Base-by-base conservation (phyloP, 2,329 filamentous ascomycete species). In the Cladosporium oxysporum region DNA sequence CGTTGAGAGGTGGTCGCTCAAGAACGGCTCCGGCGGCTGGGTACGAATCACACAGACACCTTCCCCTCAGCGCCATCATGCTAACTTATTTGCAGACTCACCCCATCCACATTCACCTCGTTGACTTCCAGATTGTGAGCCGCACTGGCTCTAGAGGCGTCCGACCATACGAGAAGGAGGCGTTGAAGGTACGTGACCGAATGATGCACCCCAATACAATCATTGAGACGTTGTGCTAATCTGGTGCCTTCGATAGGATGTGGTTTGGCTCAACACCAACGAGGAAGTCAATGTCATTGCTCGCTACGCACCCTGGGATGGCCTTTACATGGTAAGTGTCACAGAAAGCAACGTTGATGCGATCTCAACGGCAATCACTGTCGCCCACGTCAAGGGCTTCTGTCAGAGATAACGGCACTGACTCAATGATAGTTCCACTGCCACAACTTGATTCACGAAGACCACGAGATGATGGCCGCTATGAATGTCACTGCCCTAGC, bases 121-220 rank as follows among this genome's bases (percentile, higher is more conserved):
- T 88, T 55, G 85, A 88, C 70, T 85, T 88, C 75, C 81, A 83
- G 65, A 78, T 88, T 41, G 70, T 87, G 23, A 78, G 76, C 10
- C 83, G 85, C n/a, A 80, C 72, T 0, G 82, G 83, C 2, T 29
- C 57, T 2, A 37, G 57, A 10, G 80, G 80, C 8, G 75, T 78
- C 16, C 77, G 79, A n/a, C 79, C 83, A 0, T 88, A 88, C 69
- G 86, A 88, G 74, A 75, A 77, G 2, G 81, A 79, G 0, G 85
- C 83, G 0, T 79, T 86, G 18, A 87, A 88, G 73, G 41, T 47
- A 47, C n/a, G 41, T 2, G 1, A n/a, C 12, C 14, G 37, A 21
- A 7, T 2, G 3, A 11, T 47, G 8, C n/a, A 21, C 21, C 5
- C 41, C 41, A 47, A 21, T 12, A 21, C 11, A 3, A 44, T n/a